Evolutionary conservation across 2,329 filamentous ascomycete species (phyloP).

Genomic region (Curvularia sp.): DNA sequence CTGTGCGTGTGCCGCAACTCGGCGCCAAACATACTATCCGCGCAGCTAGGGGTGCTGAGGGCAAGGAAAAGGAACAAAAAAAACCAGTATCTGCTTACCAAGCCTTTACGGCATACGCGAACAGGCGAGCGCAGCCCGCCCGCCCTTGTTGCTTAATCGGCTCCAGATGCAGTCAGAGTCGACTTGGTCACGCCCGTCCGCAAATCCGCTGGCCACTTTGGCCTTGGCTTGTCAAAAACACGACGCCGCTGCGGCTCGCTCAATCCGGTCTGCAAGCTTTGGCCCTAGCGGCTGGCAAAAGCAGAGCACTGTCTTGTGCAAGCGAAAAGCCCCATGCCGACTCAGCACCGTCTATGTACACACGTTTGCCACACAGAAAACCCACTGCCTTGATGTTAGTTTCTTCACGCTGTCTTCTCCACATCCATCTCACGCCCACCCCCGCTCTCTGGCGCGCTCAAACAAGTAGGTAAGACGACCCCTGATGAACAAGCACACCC

Average conservation of each 20-base stretch:
- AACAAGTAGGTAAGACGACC: conserved; percentile 40
- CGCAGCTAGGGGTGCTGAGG: not conserved
- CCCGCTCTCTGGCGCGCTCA: conserved; percentile 19
- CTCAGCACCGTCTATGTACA: conserved; percentile 16
- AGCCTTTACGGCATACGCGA: not conserved
- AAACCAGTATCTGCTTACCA: not conserved
- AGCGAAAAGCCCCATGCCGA: conserved; percentile 18
- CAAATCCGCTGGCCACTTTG: conserved; percentile 1
- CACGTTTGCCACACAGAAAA: conserved; percentile 21
- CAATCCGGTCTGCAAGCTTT: conserved; percentile 9
- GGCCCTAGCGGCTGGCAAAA: conserved; percentile 12
- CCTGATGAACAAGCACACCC: conserved; percentile 16
- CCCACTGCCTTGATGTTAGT: conserved; percentile 36
- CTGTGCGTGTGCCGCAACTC: conserved; percentile 32
- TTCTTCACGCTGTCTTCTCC: conserved; percentile 28
- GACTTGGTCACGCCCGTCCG: not conserved
- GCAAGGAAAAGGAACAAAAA: conserved; percentile 1
- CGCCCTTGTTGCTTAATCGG: not conserved
- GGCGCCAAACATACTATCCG: conserved; percentile 17
- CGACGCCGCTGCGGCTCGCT: conserved; percentile 12
- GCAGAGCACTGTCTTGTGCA: conserved; percentile 16
- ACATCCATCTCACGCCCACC: conserved; percentile 16
- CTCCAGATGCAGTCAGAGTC: not conserved
- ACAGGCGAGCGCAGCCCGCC: not conserved
- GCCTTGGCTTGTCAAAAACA: conserved; percentile 15